Evolutionary conservation across 495 filamentous ascomycete genomes (phyloP), one percentile per base, ranked within the genome.

Genomic region (Xeromyces bisporus): DNA sequence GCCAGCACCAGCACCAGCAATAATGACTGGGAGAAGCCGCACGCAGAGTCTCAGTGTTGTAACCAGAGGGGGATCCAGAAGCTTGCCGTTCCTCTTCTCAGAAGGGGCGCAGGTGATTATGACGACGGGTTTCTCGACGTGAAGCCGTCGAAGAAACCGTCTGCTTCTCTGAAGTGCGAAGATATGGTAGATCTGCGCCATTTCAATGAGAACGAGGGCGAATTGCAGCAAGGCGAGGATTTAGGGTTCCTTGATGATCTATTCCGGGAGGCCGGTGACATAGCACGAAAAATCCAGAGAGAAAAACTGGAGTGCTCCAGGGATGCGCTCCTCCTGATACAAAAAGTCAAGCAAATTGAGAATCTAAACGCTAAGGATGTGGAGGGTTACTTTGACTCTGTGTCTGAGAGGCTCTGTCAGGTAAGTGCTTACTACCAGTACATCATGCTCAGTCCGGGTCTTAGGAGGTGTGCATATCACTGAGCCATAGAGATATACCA

Each of bases 151-250:
- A n/a, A n/a, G n/a, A n/a, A n/a, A n/a, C n/a, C n/a, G n/a, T n/a
- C n/a, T n/a, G 20, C 20, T 5, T 21, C 20, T 21, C 20, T 21
- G 5, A 21, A 21, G 20, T 21, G 9, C 9, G 9, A 21, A 21
- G 5, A 21, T 9, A 4, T 5, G 4, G 20, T 21, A 4, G 5
- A 5, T 4, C 9, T 21, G 4, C 5, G 9, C 9, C 4, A 5
- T 9, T 5, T 5, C 9, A 9, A 21, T 5, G 20, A 21, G 9
- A 5, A 4, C 4, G 5, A 4, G 4, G 9, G 9, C 9, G 9
- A 4, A 4, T 58, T 79, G 6, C 42, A 40, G 6, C 63, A 48
- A 12, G 63, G 71, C 37, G 52, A 62, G 33, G 60, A 64, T 3
- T 17, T 5, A 5, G 24, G 6, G 33, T 29, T 8, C 20, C 67